Base-by-base conservation (phyloP, 371 early-diverging fungal species). In the Mortierella sp. region DNA sequence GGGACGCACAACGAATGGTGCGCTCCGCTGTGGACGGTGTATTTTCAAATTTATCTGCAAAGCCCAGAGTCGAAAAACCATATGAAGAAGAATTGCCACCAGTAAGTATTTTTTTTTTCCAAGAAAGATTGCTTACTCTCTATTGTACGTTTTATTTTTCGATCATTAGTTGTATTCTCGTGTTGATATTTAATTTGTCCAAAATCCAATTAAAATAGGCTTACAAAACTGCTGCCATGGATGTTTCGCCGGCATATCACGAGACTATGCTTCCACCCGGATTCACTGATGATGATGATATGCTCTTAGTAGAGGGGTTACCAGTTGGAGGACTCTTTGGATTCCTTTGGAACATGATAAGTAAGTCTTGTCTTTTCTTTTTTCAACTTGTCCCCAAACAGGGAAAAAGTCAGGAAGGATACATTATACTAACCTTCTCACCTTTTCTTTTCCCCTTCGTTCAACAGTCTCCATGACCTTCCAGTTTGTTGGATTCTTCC, bases 401-500 rank as follows among this genome's bases (percentile, higher is more conserved):
- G n/a, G n/a, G n/a, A n/a, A n/a, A n/a, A n/a, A n/a, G n/a, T n/a
- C n/a, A n/a, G n/a, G n/a, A n/a, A n/a, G n/a, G n/a, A n/a, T n/a
- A n/a, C 6, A 51, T 23, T 51, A 9, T 34, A 57, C 34, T 57
- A 35, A 35, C 57, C 58, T 58, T 31, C 22, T 37, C 45, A 43
- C 23, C 66, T 66, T 45, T 51, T 15, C 35, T 42, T 43, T 51
- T 54, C 19, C 15, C 54, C 6, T 22, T 5, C 4, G 37, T 40
- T 3, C 40, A 42, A 42, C 83, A 91, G 91, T 89, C n/a, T 90
- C 90, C 47, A 86, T 90, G 78, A 87, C 89, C 59, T 92, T 92
- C 74, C 91, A 92, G 66, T 88, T 90, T 72, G 90, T 91, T 35
- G 92, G 92, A 9, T 92, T 92, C 67, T 85, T 91, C 81, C 68